Conservation (phyloP, 768 basidiomycete genomes). For the Basidioascus undulatus region DNA sequence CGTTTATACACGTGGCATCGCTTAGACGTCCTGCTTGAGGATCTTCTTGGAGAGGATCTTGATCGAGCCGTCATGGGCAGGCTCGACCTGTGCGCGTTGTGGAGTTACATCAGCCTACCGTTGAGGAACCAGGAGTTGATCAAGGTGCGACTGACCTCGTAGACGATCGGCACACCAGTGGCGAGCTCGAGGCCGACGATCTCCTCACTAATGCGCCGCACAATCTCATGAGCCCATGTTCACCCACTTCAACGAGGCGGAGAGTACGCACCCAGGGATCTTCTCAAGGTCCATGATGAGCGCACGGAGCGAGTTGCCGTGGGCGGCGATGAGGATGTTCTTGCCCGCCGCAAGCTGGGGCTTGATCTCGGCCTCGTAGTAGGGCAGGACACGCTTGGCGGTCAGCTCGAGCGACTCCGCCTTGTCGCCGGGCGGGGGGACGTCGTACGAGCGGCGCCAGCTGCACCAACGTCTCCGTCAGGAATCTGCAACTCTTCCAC, state of each 20-base stretch:
- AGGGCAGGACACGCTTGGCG: conserved; percentile 12
- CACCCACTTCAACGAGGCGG: too few species aligned
- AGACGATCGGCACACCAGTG: conserved; percentile 14
- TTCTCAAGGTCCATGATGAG: conserved; percentile 14
- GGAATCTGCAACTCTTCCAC: conserved; percentile 9
- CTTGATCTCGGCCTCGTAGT: conserved; percentile 13
- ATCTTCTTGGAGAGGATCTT: conserved; percentile 10
- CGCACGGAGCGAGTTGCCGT: conserved; percentile 13
- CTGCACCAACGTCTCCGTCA: too few species aligned
- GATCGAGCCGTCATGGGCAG: conserved; percentile 1
- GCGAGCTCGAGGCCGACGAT: conserved; percentile 11
- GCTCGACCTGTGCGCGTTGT: background rate
- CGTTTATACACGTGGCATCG: too few species aligned
- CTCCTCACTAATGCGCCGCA: too few species aligned
- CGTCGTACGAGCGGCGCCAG: conserved; percentile 13
- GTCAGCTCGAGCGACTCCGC: conserved; percentile 15
- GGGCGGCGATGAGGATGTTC: conserved; percentile 14
- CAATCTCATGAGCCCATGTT: too few species aligned
- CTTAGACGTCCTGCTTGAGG: conserved; percentile 8
- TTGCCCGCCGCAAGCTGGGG: conserved; percentile 10
- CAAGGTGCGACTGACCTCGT: conserved; percentile 6
- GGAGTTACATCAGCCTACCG: background rate
- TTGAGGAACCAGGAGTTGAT: background rate
- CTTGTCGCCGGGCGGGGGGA: conserved; percentile 13
- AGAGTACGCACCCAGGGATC: conserved; percentile 6